These are phyloP conservation scores for Diplocarpon rosae DNA, from an alignment of 2,329 filamentous ascomycete genomes.

Conservation along the genomic window DNA sequence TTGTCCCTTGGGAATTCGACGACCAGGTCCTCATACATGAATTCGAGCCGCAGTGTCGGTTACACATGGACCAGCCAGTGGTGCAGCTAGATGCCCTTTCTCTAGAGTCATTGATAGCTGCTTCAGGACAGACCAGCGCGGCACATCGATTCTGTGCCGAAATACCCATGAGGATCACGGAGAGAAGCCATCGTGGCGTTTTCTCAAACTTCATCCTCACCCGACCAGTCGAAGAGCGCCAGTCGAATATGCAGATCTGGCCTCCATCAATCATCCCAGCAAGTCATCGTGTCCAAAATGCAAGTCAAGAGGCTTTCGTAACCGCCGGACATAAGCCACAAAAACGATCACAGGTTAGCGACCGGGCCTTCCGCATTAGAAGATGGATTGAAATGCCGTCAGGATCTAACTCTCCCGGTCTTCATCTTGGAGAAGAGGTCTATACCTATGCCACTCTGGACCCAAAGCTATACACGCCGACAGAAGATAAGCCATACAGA, in stretches of 20 bases:
- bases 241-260: constrained; percentile 48
- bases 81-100: constrained; percentile 38
- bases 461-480: constrained; percentile 67
- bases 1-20: constrained; percentile 55
- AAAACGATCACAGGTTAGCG: constrained; percentile 48
- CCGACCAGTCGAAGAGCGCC: constrained; percentile 33
- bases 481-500: constrained; percentile 66
- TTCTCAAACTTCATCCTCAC: constrained; percentile 61
- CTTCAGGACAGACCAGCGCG: constrained; percentile 14
- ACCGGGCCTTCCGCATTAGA: constrained; percentile 61
- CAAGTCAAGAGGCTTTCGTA: constrained; percentile 33
- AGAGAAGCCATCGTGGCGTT: constrained; percentile 35
- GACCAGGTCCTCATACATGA: constrained; percentile 56
- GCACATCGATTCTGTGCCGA: constrained; percentile 34
- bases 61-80: constrained; percentile 67
- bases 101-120: constrained; percentile 7
- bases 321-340: constrained; percentile 36
- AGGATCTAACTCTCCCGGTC: constrained; percentile 27
- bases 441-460: constrained; percentile 63
- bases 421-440: constrained; percentile 43
- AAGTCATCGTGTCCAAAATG: constrained; percentile 34
- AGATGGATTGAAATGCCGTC: constrained; percentile 61
- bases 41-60: constrained; percentile 57
- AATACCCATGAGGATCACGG: constrained; percentile 41
- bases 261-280: constrained; percentile 63